Evolutionary conservation across 306 rosid genomes (phyloP), one percentile per base, ranked within the genome.

Genomic region (Dryas alaskensis): DNA sequence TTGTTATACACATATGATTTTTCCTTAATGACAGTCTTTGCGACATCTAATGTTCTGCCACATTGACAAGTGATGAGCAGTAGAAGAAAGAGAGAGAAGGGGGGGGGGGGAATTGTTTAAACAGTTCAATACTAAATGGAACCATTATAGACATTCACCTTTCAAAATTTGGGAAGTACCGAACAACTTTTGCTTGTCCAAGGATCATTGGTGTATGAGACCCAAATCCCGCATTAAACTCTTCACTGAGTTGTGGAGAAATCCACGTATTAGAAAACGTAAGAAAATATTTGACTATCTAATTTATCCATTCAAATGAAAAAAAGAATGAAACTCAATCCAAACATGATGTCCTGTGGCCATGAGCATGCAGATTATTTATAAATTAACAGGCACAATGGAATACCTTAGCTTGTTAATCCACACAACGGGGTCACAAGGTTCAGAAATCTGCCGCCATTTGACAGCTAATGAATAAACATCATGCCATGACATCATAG

Each of bases 181-280:
- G 95, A 53, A 92, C 89, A 81, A 94, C 95, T 77, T 88, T 94
- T 80, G 97, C 96, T 87, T 94, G 98, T 72, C 98, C 98, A 73
- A 88, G 92, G 89, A 94, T 79, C 88, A 94, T 77, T 39, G 98
- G 90, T 42, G 96, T 94, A 77, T 94, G 96, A 82, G 98, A 92
- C 69, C 97, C 98, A 84, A 94, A 94, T 83, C 92, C 96, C 83
- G 95, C 65, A 75, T 81, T 88, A 79, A 88, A 91, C 79, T 91
- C 96, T 82, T 92, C 92, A 70, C 96, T 94, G 91, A 79, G 78
- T 63, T 40, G 61, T 40, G 73, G 73, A 75, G 55, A 72, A 59
- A 64, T 64, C 53, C 79, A 82, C 12, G 2, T 42, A 58, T 72
- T 14, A 58, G 47, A 46, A 45, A 47, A 58, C 3, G 16, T 0